A percentile compares a stretch with the other conserved stretches of the same genome.
These are phyloP conservation scores for Cladorrhinum sp. DNA, from an alignment of 2,329 filamentous ascomycete species.

Conservation along the genomic window DNA sequence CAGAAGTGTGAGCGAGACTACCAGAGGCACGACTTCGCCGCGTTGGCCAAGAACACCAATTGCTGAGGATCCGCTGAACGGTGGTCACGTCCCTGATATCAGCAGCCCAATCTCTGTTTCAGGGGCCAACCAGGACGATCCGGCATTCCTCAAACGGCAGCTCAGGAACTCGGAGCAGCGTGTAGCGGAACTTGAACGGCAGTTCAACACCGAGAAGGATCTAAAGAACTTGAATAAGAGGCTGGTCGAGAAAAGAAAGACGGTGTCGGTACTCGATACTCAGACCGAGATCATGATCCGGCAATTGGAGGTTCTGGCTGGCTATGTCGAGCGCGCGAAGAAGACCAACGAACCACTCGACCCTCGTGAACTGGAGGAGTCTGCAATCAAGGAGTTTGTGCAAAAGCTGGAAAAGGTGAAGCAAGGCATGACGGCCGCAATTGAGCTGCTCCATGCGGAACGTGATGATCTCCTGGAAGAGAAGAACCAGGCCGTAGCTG, in stretches of 20 bases:
- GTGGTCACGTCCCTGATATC: conserved; percentile 55
- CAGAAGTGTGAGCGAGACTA: conserved; percentile 66
- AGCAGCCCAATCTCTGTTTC: conserved; percentile 68
- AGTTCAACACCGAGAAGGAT: conserved; percentile 64
- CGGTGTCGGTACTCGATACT: conserved; percentile 88
- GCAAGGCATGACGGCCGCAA: conserved; percentile 52
- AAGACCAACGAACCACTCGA: conserved; percentile 77
- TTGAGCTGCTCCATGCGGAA: conserved; percentile 64
- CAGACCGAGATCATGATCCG: conserved; percentile 94
- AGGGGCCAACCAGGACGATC: conserved; percentile 56
- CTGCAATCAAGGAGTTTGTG: conserved; percentile 87
- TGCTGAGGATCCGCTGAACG: conserved; percentile 48
- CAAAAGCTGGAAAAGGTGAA: conserved; percentile 66
- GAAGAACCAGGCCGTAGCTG: conserved; percentile 73
- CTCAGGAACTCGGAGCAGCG: conserved; percentile 77
- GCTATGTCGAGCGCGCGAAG: conserved; percentile 84
- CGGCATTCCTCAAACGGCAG: conserved; percentile 67
- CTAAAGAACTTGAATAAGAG: conserved; percentile 80
- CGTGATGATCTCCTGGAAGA: conserved; percentile 82
- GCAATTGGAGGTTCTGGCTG: conserved; percentile 83
- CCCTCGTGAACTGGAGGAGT: conserved; percentile 77
- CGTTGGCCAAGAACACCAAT: conserved; percentile 69
- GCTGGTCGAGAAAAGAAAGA: conserved; percentile 88
- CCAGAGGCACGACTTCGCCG: conserved; percentile 59
- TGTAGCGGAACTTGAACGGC: conserved; percentile 82